Percentiles rank a stretch among this genome's conserved stretches.
Evolutionary conservation across 1,284 basidiomycete species (phyloP).

Genomic region (Cryptococcus depauperatus): DNA sequence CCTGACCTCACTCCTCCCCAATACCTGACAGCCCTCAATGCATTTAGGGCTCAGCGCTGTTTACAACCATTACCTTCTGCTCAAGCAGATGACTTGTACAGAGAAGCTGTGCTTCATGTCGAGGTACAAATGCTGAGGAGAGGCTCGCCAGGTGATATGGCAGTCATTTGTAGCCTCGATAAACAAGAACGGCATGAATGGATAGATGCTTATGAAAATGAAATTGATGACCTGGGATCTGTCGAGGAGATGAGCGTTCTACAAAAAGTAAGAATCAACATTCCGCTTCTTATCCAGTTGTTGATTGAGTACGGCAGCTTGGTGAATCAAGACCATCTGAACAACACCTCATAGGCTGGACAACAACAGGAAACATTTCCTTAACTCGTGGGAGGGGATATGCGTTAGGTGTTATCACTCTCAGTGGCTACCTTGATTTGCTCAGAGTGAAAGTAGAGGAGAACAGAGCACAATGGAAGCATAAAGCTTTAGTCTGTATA

Average conservation of each 20-base stretch:
- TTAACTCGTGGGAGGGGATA: slow-evolving; percentile 64
- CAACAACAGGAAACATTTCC: slow-evolving; percentile 71
- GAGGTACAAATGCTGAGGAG: slow-evolving; percentile 55
- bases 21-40: slow-evolving; percentile 54
- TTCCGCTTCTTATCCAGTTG: background rate
- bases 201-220: slow-evolving; percentile 45
- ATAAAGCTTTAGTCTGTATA: slow-evolving; percentile 43
- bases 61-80: slow-evolving; percentile 46
- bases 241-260: slow-evolving; percentile 36
- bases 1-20: slow-evolving; percentile 21
- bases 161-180: slow-evolving; percentile 57
- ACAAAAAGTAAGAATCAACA: slow-evolving; percentile 48
- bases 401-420: slow-evolving; percentile 61
- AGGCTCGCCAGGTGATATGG: slow-evolving; percentile 66
- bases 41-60: slow-evolving; percentile 53
- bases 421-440: slow-evolving; percentile 52
- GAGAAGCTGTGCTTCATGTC: slow-evolving; percentile 59
- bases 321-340: slow-evolving; percentile 46
- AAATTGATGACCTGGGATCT: slow-evolving; percentile 14
- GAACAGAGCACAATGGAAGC: slow-evolving; percentile 7
- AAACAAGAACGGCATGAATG: slow-evolving; percentile 50
- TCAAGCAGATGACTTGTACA: slow-evolving; percentile 48
- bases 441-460: slow-evolving; percentile 32
- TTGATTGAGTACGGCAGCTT: slow-evolving; percentile 45
- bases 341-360: slow-evolving; percentile 60